Evolutionary conservation across 805 yeast species (phyloP), one percentile per base, ranked within the genome.

Genomic region (Saccharomycopsis babjevae): DNA sequence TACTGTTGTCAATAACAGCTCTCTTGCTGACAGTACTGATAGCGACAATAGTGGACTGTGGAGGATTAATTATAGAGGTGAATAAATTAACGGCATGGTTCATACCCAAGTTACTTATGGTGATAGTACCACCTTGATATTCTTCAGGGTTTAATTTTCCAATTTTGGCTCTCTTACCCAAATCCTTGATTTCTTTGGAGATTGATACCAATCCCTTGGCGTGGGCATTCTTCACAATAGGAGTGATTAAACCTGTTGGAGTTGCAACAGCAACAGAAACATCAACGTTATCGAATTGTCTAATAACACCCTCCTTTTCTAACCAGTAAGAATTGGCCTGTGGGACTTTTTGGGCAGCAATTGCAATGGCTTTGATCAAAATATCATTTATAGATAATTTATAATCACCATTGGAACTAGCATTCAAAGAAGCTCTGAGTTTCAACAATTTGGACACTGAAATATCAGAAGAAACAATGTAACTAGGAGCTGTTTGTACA

Each of bases 51-150:
- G 97, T 85, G 58, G 92, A 81, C 77, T 93, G 99, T 59, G 99
- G 99, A 65, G 97, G 98, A 83, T 94, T 94, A 75, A 94, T 86
- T 76, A 94, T 94, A 42, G 99, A 93, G 36, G 99, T 93, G 84
- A 94, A 94, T 73, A 87, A 71, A 66, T 84, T 80, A 56, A 93
- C 97, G 60, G 99, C 98, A 62, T 78, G 83, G 84, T 94, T 94
- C 99, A 94, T 94, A 73, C 99, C 99, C 81, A 94, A 80, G 86
- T 94, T 94, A 67, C 98, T 94, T 72, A 94, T 93, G 74, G 97
- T 91, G 75, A 94, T 89, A 68, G 99, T 92, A 72, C 99, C 99
- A 70, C 99, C 99, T 82, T 90, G 97, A 86, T 88, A 94, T 79
- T 94, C 99, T 75, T 90, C 96, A 65, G 99, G 99, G 67, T 77